Evolutionary conservation across 225 moss, liverwort and hornwort species (phyloP), one percentile per base, ranked within the genome.

Genomic region (Marchantia paleacea): DNA sequence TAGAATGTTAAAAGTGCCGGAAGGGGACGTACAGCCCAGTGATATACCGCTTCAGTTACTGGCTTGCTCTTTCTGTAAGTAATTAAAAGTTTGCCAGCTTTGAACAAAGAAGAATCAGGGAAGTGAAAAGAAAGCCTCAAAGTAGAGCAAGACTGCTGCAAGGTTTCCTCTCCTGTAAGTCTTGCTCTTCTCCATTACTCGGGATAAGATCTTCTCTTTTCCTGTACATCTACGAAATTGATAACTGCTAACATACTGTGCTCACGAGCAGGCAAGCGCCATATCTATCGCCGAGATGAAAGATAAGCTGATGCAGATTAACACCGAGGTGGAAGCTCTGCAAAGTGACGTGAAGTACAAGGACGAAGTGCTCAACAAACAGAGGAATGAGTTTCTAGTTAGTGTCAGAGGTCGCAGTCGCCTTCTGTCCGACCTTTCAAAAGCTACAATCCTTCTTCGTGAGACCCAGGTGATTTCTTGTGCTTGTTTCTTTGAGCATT

Each of bases 201-300:
- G 2, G 16, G 51, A 24, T 50, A 8, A 10, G n/a, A 49, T 1
- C 15, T 50, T 5, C 9, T 72, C 51, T 6, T 9, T n/a, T 69
- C 31, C 47, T n/a, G 11, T 72, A 24, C 20, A 72, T 48, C 7
- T n/a, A 11, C 51, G 18, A 51, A 19, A 47, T 29, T 10, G 69
- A 2, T 74, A 54, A 55, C 0, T 26, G 15, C 74, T 72, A 51
- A 74, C 54, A 24, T 20, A 74, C 11, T 11, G 30, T 57, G 54
- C 53, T 26, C 49, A 64, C 12, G 28, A 78, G 51, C 75, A 93
- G 88, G 92, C 91, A 6, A 85, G 91, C 9, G 82, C 80, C 54
- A 88, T 96, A 71, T 89, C 86, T 3, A 84, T 84, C 30, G 67
- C 75, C 25, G 92, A 96, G 80, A 92, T 92, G 91, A 94, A 94